Evolutionary conservation across 1,139 yeast species (phyloP), one percentile per base, ranked within the genome.

Genomic region (Sugiyamaella xylanicola): DNA sequence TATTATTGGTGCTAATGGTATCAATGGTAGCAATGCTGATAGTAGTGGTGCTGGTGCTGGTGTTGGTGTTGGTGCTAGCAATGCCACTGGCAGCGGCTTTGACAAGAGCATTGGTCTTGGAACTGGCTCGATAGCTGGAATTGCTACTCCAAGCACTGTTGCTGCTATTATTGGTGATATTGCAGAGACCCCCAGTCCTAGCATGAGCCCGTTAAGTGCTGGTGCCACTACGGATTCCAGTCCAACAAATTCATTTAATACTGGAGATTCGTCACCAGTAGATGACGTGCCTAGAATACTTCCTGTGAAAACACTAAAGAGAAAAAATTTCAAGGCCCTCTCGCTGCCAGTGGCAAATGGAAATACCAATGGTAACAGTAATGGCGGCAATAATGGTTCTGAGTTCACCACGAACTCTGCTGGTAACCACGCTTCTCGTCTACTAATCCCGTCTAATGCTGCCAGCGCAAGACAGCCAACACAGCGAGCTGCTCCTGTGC

Each of bases 281-380:
- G 32, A 22, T 11, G 49, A 48, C 17, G 48, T 40, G 2, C 45
- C 49, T 22, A 39, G 48, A 5, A 65, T 67, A 46, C 80, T 71
- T 69, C 80, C 74, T 63, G 73, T 85, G 41, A 86, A 83, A 67
- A 78, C 93, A 3, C 72, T 89, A 59, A 82, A 82, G 61, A 78
- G 96, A 55, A 82, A 87, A 63, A 90, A 90, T 68, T 76, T 87
- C 68, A 90, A 90, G 69, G 80, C 87, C 59, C 76, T 89, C 45
- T 82, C 86, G 35, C 73, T 89, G 42, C 73, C 72, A 32, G 56
- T 63, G n/a, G 9, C 29, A 25, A 25, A 25, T 25, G 29, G 29
- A 25, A 5, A 5, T 25, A 9, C 8, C 29, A 25, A 25, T 25
- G 29, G 29, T n/a, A n/a, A n/a, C n/a, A n/a, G 29, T 25, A 25